A percentile compares a stretch with the other conserved stretches of the same genome.
Conservation (phyloP, 495 filamentous ascomycete genomes). For the Penicillium robsamsonii region DNA sequence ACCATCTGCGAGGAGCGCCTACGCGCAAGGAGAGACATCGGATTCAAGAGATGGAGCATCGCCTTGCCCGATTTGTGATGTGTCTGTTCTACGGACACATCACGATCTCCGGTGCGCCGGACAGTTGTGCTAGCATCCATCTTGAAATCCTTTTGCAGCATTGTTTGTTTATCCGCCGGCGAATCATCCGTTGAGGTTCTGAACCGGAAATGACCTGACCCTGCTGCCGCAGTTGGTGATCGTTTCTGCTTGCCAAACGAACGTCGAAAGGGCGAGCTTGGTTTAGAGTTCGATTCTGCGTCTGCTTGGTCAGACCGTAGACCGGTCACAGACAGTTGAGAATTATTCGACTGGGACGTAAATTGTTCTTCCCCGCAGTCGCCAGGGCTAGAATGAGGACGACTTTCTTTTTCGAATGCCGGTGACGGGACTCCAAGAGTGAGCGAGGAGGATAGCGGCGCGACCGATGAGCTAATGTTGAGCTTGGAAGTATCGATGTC, state of each 20-base stretch:
- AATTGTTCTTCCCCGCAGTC: constrained; percentile 28
- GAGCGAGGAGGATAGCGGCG: constrained; percentile 34
- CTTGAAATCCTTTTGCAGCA: constrained; percentile 30
- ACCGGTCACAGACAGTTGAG: constrained; percentile 26
- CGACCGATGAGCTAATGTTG: constrained; percentile 23
- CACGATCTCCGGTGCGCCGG: constrained; percentile 35
- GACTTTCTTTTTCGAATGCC: constrained; percentile 27
- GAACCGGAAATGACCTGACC: constrained; percentile 34
- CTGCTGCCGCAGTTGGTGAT: constrained; percentile 28
- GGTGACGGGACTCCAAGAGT: constrained; percentile 31
- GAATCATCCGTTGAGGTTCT: constrained; percentile 37
- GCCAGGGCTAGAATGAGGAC: constrained; percentile 39
- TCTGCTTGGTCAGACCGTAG: constrained; percentile 31
- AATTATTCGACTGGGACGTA: constrained; percentile 30
- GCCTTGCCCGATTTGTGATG: constrained; percentile 52
- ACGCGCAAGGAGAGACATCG: constrained; percentile 61
- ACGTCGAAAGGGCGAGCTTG: constrained; percentile 39
- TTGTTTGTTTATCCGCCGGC: constrained; percentile 27
- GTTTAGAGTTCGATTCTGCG: constrained; percentile 30
- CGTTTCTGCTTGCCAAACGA: constrained; percentile 40
- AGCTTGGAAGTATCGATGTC: constrained; percentile 29
- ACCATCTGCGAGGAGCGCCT: constrained; percentile 54
- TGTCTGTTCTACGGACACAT: constrained; percentile 28
- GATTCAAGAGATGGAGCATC: constrained; percentile 67
- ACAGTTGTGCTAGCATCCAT: constrained; percentile 17